Base-by-base conservation (phyloP, 2,329 filamentous ascomycete genomes). In the Coleophoma cylindrospora region DNA sequence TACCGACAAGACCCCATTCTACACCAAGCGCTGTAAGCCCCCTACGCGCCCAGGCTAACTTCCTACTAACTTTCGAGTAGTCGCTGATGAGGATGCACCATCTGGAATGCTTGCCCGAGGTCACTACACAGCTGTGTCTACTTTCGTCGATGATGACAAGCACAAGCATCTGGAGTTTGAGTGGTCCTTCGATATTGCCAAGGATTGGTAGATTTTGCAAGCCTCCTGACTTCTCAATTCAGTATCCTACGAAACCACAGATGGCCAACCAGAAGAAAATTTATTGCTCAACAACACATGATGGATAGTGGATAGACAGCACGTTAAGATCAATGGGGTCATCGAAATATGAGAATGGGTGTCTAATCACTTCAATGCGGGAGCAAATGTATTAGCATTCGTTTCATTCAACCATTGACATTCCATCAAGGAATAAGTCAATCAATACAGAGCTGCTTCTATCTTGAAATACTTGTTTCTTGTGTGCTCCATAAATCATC, bases 151-250 rank as follows among this genome's bases (percentile, higher is more conserved):
- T 67, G 94, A 99, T 64, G 94, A 99, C 74, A 86, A 94, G 69
- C 84, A 90, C 71, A 85, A 80, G 57, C 91, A 99, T 71, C 77
- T 99, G 56, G 79, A 86, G 67, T 99, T 99, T 70, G 87, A 95
- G 64, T 99, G 94, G 94, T 84, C 86, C 54, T 97, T 99, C 65
- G 88, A 96, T 66, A 96, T 99, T 68, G 80, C 87, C 73, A 99
- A 97, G 81, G 89, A 96, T 68, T 97, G 94, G 94, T 89, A 84
- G 51, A 55, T 49, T 7, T 10, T 27, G 27, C 6, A 27, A 27
- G 9, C 9, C 27, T 27, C 27, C 27, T 27, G 27, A 27, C 27
- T 8, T 27, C 27, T 10, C 27, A 27, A 27, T 27, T 27, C 27
- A 27, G 9, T 8, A 27, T 10, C 27, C 27, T 27, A 27, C 27